Conservation (phyloP, 106 monocot genomes). For the Platanthera zijinensis region DNA sequence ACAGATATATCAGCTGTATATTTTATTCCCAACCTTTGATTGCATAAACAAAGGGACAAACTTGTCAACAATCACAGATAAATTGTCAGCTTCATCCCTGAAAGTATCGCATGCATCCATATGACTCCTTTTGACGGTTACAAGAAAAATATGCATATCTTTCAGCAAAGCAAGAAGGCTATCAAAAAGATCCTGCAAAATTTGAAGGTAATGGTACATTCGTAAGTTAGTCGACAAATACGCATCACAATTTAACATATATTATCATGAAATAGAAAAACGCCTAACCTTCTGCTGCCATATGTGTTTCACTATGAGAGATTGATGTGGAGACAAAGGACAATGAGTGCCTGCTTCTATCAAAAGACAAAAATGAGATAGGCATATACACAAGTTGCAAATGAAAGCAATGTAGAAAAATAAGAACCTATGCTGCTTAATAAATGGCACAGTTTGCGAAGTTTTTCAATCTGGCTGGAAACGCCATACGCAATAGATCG, state of each 20-base stretch:
- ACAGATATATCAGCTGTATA: neutral
- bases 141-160: constrained; percentile 41
- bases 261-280: neutral
- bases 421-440: constrained; percentile 34
- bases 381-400: neutral
- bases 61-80: constrained; percentile 31
- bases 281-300: constrained; percentile 70
- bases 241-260: neutral
- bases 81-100: constrained; percentile 12
- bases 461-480: constrained; percentile 29
- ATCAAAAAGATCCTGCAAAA: constrained; percentile 62
- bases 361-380: neutral
- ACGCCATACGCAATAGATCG: constrained; percentile 39
- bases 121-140: constrained; percentile 40
- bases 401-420: neutral
- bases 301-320: constrained; percentile 39
- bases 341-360: constrained; percentile 12
- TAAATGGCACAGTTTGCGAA: constrained; percentile 22
- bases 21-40: constrained; percentile 45
- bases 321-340: constrained; percentile 31
- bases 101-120: constrained; percentile 25
- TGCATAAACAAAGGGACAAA: constrained; percentile 30
- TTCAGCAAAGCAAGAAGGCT: constrained; percentile 41
- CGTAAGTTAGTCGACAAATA: neutral
- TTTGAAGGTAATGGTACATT: neutral